Evolutionary conservation across 495 filamentous ascomycete species (phyloP).

Genomic region (Parathielavia appendiculata): DNA sequence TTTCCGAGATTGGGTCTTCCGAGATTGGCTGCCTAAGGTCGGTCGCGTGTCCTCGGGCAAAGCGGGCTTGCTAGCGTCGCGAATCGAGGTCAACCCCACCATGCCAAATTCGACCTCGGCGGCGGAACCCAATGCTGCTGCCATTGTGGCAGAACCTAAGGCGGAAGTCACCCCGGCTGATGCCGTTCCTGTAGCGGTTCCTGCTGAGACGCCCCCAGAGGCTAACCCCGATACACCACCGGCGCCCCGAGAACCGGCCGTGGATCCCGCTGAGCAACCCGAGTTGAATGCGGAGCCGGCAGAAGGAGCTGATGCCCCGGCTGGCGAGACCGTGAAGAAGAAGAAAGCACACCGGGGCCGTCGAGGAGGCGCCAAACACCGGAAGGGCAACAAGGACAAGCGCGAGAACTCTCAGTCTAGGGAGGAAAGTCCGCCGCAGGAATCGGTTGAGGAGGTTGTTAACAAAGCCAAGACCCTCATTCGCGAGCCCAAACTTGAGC

Average conservation of each 20-base stretch:
- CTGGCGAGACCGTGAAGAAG: constrained; percentile 49
- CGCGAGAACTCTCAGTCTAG: constrained; percentile 38
- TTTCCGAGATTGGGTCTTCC: constrained; percentile 19
- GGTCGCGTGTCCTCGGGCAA: constrained; percentile 2
- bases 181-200: not conserved
- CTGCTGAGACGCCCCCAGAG: not conserved
- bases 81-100: constrained; percentile 12
- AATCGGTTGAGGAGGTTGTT: constrained; percentile 42
- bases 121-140: not conserved
- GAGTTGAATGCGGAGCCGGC: constrained; percentile 24
- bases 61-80: not conserved
- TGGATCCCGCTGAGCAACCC: constrained; percentile 16
- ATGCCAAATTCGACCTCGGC: not conserved
- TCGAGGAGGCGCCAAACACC: constrained; percentile 72
- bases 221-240: not conserved
- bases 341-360: constrained; percentile 79
- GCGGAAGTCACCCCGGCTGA: not conserved
- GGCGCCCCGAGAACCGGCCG: not conserved
- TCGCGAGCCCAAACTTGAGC: constrained; percentile 48
- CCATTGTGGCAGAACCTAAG: not conserved
- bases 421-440: constrained; percentile 37
- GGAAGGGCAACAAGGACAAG: constrained; percentile 48
- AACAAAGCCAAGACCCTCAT: constrained; percentile 43
- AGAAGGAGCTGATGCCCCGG: constrained; percentile 35
- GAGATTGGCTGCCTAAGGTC: constrained; percentile 29